These are phyloP conservation scores for Phytopythium ostracodes DNA, from an alignment of 352 stramenopile genomes.

Conservation along the genomic window DNA sequence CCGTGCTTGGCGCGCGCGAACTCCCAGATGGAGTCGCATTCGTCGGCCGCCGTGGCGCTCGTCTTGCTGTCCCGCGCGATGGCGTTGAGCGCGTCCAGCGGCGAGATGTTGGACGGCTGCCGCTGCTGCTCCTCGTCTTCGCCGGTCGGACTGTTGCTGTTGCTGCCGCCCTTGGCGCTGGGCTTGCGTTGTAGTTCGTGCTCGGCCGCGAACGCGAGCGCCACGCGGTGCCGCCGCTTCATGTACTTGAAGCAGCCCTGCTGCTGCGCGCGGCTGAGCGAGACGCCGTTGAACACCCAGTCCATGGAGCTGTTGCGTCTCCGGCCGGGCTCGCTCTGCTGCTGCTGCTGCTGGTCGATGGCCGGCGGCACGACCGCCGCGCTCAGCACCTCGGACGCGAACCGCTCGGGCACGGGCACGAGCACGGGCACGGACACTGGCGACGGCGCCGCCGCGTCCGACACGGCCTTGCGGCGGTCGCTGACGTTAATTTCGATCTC, in stretches of 20 bases:
- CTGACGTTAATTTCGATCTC: constrained; percentile 3
- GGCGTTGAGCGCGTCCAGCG: constrained; percentile 14
- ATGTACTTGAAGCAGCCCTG: constrained; percentile 84
- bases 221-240: constrained; percentile 64
- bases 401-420: constrained; percentile 9
- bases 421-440: not conserved
- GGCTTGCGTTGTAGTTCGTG: constrained; percentile 2
- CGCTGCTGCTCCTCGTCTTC: constrained; percentile 20
- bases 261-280: constrained; percentile 64
- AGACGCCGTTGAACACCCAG: constrained; percentile 10
- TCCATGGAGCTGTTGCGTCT: constrained; percentile 10
- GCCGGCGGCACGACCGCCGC: not conserved
- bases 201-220: constrained; percentile 61
- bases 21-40: constrained; percentile 45
- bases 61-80: constrained; percentile 6
- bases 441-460: not conserved
- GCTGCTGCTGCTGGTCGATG: not conserved
- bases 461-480: constrained; percentile 11
- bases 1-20: constrained; percentile 61
- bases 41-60: constrained; percentile 8
- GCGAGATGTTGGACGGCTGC: constrained; percentile 26
- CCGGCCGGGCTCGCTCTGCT: not conserved
- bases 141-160: constrained; percentile 6
- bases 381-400: not conserved
- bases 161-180: not conserved